Percentiles rank a stretch among this genome's conserved stretches.
phyloP scores from a whole-genome alignment of 1,284 basidiomycete species.

The Cerioporus squamosus region DNA sequence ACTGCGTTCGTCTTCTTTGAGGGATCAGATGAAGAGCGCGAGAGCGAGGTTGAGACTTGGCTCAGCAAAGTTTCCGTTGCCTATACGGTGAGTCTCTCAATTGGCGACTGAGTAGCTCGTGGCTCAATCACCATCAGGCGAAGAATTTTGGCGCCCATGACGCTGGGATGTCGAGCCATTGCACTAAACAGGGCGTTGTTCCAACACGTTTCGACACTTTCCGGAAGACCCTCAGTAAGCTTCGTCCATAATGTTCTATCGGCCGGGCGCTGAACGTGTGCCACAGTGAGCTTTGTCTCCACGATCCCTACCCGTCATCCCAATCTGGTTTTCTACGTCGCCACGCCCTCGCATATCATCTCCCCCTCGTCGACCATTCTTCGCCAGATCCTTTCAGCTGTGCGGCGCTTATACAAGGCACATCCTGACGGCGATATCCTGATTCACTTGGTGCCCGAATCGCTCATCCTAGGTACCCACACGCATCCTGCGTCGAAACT shows the following conservation, averaged over 20 bases:
- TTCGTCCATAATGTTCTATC: background rate
- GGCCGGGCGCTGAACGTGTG: background rate
- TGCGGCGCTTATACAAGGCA: conserved; percentile 56
- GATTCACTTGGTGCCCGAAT: conserved; percentile 74
- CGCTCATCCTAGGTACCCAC: conserved; percentile 49
- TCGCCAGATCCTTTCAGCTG: conserved; percentile 65
- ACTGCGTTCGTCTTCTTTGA: conserved; percentile 72
- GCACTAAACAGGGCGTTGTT: conserved; percentile 57
- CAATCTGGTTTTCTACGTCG: conserved; percentile 68
- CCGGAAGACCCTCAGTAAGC: conserved; percentile 64
- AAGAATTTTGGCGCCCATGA: conserved; percentile 62
- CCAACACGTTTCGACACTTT: conserved; percentile 67
- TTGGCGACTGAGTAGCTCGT: background rate
- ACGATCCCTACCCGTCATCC: conserved; percentile 43
- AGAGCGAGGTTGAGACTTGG: conserved; percentile 58
- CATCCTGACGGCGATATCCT: conserved; percentile 50
- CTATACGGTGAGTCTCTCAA: conserved; percentile 58
- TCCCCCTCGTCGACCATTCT: conserved; percentile 62
- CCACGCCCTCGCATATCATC: conserved; percentile 60
- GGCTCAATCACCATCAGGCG: conserved; percentile 43
- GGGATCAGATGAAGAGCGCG: conserved; percentile 51
- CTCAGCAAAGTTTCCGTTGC: conserved; percentile 50
- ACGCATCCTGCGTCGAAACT: conserved; percentile 44
- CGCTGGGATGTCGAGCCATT: conserved; percentile 51
- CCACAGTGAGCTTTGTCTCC: conserved; percentile 47